Percentiles rank a stretch among this genome's conserved stretches.
These are phyloP conservation scores for Micractinium conductrix DNA, from an alignment of 139 green algal species.

Conservation along the genomic window DNA sequence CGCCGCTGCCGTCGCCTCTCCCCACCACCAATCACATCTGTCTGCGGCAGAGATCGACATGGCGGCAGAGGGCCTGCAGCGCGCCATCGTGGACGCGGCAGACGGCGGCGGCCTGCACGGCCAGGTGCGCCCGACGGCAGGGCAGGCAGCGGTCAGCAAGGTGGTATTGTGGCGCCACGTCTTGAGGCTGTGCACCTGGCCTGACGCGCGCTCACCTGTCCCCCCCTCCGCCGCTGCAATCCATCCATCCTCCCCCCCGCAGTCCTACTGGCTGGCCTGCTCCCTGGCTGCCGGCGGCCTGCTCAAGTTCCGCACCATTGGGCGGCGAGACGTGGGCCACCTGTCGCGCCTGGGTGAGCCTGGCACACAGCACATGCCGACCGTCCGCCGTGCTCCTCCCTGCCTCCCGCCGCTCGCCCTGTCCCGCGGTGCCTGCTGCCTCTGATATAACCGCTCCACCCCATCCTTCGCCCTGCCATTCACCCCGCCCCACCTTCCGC, in stretches of 20 bases:
- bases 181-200: no score
- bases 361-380: no score
- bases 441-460: neutral
- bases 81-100: constrained; percentile 44
- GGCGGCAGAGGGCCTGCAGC: constrained; percentile 30
- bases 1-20: no score
- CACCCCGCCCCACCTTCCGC: no score
- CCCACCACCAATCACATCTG: no score
- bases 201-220: no score
- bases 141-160: no score
- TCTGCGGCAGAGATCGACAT: constrained; percentile 12
- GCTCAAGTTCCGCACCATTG: constrained; percentile 57
- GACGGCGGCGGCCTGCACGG: constrained; percentile 40
- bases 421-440: neutral
- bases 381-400: no score
- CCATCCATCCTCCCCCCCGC: neutral
- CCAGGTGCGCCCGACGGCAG: neutral
- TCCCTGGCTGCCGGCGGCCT: constrained; percentile 56
- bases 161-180: no score
- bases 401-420: no score
- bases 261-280: constrained; percentile 60
- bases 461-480: neutral
- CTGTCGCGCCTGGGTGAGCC: constrained; percentile 48
- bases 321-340: constrained; percentile 39
- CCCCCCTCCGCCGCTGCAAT: no score